Conservation (phyloP, 306 rosid genomes). For the Medicago lupulina region DNA sequence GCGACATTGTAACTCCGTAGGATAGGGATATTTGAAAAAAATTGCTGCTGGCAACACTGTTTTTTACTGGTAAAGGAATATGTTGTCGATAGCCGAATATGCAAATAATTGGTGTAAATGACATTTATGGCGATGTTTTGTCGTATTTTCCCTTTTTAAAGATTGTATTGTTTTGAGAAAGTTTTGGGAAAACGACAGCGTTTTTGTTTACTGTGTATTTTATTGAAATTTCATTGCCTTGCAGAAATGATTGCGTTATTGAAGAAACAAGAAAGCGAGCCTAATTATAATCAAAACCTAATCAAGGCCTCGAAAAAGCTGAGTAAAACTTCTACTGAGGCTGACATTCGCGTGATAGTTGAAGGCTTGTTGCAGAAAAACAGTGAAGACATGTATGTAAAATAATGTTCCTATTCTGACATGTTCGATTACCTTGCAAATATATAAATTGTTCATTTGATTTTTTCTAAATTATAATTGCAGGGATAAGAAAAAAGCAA, state of each 20-base stretch:
- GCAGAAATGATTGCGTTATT: conserved; percentile 66
- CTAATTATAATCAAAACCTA: conserved; percentile 49
- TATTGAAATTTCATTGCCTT: conserved; percentile 20
- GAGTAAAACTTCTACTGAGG: conserved; percentile 60
- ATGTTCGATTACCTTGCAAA: conserved; percentile 35
- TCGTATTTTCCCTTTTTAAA: conserved; percentile 1
- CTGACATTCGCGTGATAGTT: conserved; percentile 62
- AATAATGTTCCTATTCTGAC: conserved; percentile 8
- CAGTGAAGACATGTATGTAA: conserved; percentile 66
- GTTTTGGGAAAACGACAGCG: background rate
- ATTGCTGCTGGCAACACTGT: too few species aligned
- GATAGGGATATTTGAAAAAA: too few species aligned
- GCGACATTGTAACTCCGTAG: too few species aligned
- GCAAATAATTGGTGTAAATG: background rate
- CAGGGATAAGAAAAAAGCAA: conserved; percentile 78
- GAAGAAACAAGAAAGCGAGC: conserved; percentile 59
- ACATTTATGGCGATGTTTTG: background rate
- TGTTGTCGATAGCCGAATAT: background rate
- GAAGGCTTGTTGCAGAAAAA: conserved; percentile 63
- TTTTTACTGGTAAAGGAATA: background rate
- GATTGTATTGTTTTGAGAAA: background rate
- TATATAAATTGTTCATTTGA: conserved; percentile 4
- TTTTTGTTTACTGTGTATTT: background rate
- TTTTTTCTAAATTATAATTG: conserved; percentile 32
- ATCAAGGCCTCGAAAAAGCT: conserved; percentile 68